These are phyloP conservation scores for Aspergillus pseudotamarii DNA, from an alignment of 2,329 filamentous ascomycete species.

Conservation along the genomic window DNA sequence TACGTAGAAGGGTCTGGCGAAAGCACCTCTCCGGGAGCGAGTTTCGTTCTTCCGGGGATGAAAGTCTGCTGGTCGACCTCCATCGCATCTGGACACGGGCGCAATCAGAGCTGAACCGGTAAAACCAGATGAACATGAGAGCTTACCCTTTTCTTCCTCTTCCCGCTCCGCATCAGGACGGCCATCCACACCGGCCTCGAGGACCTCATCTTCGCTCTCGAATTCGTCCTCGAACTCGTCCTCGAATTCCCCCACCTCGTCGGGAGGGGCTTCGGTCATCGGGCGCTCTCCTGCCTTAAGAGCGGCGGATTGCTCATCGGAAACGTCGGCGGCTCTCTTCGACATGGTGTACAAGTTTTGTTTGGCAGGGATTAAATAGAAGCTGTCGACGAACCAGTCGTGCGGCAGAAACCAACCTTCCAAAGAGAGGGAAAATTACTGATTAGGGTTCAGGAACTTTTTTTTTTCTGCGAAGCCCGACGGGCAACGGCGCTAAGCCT, in stretches of 20 bases:
- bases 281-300: constrained; percentile 66
- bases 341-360: constrained; percentile 51
- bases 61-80: constrained; percentile 93
- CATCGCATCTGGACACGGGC: constrained; percentile 67
- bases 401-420: constrained; percentile 19
- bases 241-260: constrained; percentile 66
- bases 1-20: constrained; percentile 93
- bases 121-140: background rate
- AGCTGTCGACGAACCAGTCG: constrained; percentile 25
- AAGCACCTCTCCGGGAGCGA: constrained; percentile 87
- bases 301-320: constrained; percentile 52
- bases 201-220: constrained; percentile 87
- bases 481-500: constrained; percentile 31
- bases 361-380: constrained; percentile 5
- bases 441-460: constrained; percentile 31
- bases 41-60: constrained; percentile 89
- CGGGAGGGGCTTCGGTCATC: constrained; percentile 50
- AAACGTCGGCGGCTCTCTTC: constrained; percentile 61
- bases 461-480: constrained; percentile 34
- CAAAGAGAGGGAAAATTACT: constrained; percentile 10
- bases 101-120: constrained; percentile 18
- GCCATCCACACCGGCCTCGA: constrained; percentile 93
- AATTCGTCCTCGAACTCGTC: constrained; percentile 94
- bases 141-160: constrained; percentile 73
- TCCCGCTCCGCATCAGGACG: constrained; percentile 90